Conservation (phyloP, 2,329 filamentous ascomycete genomes). For the Macrophomina tecta region DNA sequence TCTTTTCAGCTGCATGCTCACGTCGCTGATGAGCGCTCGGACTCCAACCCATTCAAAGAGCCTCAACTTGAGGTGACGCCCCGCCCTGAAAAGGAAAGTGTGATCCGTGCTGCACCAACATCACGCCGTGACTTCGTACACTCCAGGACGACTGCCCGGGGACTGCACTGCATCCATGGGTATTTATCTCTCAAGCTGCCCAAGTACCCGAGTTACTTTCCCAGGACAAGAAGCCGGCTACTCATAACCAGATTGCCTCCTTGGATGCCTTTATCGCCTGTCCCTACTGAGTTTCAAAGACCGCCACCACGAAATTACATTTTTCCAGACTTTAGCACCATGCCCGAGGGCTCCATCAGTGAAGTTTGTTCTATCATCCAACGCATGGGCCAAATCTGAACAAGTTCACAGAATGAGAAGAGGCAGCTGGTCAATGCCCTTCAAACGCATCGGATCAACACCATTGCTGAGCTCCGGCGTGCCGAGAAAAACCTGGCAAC, state of each 20-base stretch:
- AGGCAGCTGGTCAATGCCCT: slow-evolving; percentile 68
- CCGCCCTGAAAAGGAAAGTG: slow-evolving; percentile 5
- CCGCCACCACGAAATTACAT: slow-evolving; percentile 37
- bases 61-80: neutral
- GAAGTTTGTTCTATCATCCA: slow-evolving; percentile 32
- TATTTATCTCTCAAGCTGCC: neutral
- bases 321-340: slow-evolving; percentile 35
- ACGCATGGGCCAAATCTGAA: neutral
- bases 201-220: neutral
- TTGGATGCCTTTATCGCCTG: slow-evolving; percentile 6
- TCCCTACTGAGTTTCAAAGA: slow-evolving; percentile 14
- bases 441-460: slow-evolving; percentile 72
- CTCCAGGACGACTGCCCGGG: no score
- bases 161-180: no score
- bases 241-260: neutral
- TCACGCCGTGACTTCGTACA: neutral
- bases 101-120: slow-evolving; percentile 18
- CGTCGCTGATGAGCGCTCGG: neutral
- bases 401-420: slow-evolving; percentile 49
- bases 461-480: slow-evolving; percentile 72
- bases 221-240: neutral
- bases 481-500: slow-evolving; percentile 70
- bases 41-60: neutral
- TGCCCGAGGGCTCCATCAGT: slow-evolving; percentile 38
- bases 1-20: neutral